Base-by-base conservation (phyloP, 768 basidiomycete genomes). In the Leucocoprinus leucothites region DNA sequence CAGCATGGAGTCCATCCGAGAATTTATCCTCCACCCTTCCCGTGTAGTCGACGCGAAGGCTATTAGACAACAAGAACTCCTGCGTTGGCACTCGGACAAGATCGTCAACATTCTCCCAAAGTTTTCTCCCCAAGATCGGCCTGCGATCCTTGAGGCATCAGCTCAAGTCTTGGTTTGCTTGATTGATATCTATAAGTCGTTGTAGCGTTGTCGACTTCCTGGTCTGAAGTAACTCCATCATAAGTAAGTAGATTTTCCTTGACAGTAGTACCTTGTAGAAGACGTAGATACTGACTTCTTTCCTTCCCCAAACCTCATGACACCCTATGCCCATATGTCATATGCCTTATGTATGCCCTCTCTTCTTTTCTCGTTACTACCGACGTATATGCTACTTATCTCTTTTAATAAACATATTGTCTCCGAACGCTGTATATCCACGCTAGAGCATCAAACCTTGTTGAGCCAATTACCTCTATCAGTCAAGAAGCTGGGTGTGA, bases 221-320 rank as follows among this genome's bases (percentile, higher is more conserved):
- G n/a, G 11, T 5, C 31, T 31, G 31, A 31, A n/a, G 40, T 41
- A n/a, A 41, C 16, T 41, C 16, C 13, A 8, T 8, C 16, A 41
- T n/a, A 41, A 41, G 40, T 41, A 41, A 31, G 31, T 31, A 31
- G 31, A 31, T 31, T 11, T 31, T 11, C 11, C 31, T 31, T 31
- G 11, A 11, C 31, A 5, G 11, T 31, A 31, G 31, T 31, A 31
- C 11, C 31, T 31, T 31, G 31, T 31, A 41, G 6, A 7, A 44
- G 1, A 31, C 35, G 40, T 52, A 52, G 42, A 34, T 52, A 43
- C 51, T 52, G 51, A 52, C 42, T 44, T 52, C n/a, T 42, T 28
- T 43, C 28, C 21, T 34, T 26, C 41, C 21, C 11, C 14, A n/a
- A 24, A 3, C 19, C 3, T 24, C 16, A n/a, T 22, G 22, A 4